Conservation (phyloP, 805 yeast species). For the Cyberlindnera euphorbiae region DNA sequence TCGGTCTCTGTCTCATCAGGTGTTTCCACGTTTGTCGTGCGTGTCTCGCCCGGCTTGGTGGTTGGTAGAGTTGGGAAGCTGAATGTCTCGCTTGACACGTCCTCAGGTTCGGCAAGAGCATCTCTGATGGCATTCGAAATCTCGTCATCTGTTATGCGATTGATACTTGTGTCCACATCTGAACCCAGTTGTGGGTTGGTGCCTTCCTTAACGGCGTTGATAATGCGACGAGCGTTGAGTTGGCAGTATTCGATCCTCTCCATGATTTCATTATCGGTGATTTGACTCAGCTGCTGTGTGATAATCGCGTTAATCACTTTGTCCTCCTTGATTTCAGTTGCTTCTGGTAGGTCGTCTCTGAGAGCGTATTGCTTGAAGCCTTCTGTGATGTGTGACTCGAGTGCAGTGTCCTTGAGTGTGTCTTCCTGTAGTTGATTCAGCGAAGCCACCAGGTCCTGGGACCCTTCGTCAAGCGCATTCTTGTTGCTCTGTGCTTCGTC, state of each 20-base stretch:
- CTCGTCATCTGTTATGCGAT: slow-evolving; percentile 10
- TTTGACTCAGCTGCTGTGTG: slow-evolving; percentile 1
- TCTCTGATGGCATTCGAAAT: slow-evolving; percentile 6
- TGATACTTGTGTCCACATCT: not conserved
- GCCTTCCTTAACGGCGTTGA: slow-evolving; percentile 5
- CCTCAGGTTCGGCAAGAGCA: slow-evolving; percentile 7
- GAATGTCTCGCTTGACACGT: not conserved
- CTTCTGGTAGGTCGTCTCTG: not conserved
- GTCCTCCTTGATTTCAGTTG: slow-evolving; percentile 11
- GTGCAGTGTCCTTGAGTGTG: not conserved
- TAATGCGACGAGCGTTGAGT: slow-evolving; percentile 2
- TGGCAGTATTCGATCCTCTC: slow-evolving; percentile 8
- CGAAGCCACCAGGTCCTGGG: slow-evolving; percentile 2
- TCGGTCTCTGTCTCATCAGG: no score
- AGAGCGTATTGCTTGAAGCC: no score
- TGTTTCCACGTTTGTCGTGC: no score
- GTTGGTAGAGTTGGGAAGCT: slow-evolving; percentile 13
- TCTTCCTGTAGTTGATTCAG: slow-evolving; percentile 2
- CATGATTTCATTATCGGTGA: slow-evolving; percentile 13
- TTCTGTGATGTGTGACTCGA: slow-evolving; percentile 3
- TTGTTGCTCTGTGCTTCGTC: no score
- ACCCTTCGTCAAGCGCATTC: no score
- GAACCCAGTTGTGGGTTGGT: slow-evolving; percentile 1
- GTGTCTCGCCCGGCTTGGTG: slow-evolving; percentile 1
- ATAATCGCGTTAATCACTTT: slow-evolving; percentile 5